A percentile compares a stretch with the other conserved stretches of the same genome.
These are phyloP conservation scores for Colletotrichum euphorbiae DNA, from an alignment of 2,329 filamentous ascomycete genomes.

Conservation along the genomic window DNA sequence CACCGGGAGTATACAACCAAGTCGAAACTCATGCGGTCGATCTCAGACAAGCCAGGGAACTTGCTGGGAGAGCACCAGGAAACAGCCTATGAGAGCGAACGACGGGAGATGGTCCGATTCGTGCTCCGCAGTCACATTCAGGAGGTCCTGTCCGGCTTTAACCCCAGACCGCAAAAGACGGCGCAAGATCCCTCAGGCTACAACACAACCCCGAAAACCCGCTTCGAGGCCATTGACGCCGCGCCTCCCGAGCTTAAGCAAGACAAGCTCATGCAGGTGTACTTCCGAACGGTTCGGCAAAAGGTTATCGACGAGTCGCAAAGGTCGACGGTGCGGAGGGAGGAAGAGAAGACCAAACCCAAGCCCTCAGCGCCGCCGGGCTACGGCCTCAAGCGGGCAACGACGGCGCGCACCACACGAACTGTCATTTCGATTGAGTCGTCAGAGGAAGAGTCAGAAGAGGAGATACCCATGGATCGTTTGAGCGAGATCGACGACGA, in stretches of 20 bases:
- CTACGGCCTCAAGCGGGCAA: not conserved
- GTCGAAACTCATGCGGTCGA: not conserved
- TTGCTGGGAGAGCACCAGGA: conserved; percentile 20
- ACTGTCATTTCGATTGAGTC: conserved; percentile 9
- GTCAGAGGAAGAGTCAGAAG: not conserved
- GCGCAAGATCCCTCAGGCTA: not conserved
- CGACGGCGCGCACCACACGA: conserved; percentile 9
- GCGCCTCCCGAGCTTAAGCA: conserved; percentile 62
- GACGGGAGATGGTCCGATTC: conserved; percentile 54
- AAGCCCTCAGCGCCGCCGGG: conserved; percentile 4
- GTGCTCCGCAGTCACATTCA: conserved; percentile 64
- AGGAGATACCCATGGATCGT: not conserved
- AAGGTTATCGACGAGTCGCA: conserved; percentile 53
- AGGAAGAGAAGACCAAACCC: not conserved
- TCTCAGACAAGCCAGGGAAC: not conserved
- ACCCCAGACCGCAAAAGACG: conserved; percentile 44
- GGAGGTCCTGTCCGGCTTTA: conserved; percentile 59
- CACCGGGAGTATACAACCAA: conserved; percentile 9
- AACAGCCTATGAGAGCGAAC: conserved; percentile 41
- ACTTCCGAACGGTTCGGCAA: conserved; percentile 59
- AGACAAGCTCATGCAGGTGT: conserved; percentile 62
- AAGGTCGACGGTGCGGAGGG: conserved; percentile 44
- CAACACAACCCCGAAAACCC: conserved; percentile 30
- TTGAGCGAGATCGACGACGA: conserved; percentile 17
- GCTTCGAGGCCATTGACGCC: conserved; percentile 60